Base-by-base conservation (phyloP, 768 basidiomycete genomes). In the Boletus fagicola region DNA sequence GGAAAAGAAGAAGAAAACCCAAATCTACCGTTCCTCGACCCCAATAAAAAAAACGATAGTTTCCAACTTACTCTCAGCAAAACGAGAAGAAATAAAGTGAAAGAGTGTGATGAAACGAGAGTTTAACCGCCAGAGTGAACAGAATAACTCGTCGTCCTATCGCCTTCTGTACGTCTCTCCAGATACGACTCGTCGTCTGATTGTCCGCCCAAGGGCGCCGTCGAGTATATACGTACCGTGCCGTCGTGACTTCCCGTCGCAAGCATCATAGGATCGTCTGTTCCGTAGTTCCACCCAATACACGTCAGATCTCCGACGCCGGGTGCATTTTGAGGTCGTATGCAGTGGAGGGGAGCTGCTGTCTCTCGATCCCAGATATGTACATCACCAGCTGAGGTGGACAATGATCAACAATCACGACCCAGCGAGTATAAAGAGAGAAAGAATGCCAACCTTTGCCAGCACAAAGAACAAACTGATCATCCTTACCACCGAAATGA, bases 351-450 rank as follows among this genome's bases (percentile, higher is more conserved):
- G 1, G 90, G 74, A 9, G 83, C 78, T 6, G 82, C 91, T 12
- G 87, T 87, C 72, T 92, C 89, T 57, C 85, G 83, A 65, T 93
- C 91, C 91, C 91, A 93, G 13, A 92, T 88, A 65, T 90, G 86
- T 15, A 93, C 85, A 64, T 91, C 88, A 5, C 91, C 91, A 58
- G 82, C 90, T 91, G 58, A 36, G 24, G 45, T 44, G 20, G 42
- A 55, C n/a, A n/a, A 42, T 20, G 7, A 50, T 54, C 15, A 59
- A 54, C 36, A 40, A 54, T 5, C 40, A 10, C 5, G 20, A 40
- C 31, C 39, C 1, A 38, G 18, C n/a, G n/a, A 24, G 12, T 12
- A 51, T 11, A 22, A 40, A 24, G 30, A 18, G 18, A 12, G 33
- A 33, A 46, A 30, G 11, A 16, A 24, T 18, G 64, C 72, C 39